Evolutionary conservation across 306 rosid genomes (phyloP).

Genomic region (Abrus precatorius): DNA sequence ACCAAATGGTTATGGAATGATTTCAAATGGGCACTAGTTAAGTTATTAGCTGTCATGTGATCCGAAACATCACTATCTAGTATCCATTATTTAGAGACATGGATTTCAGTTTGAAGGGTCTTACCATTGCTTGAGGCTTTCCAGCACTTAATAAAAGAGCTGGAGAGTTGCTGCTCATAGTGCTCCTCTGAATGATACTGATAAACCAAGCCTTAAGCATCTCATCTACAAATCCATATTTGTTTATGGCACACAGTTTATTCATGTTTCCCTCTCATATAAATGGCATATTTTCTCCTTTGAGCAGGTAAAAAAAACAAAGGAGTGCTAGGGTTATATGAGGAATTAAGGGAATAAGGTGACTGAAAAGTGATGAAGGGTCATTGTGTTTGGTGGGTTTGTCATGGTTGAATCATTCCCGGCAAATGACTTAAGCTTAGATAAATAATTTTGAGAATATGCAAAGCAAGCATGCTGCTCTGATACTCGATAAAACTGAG

Average conservation of each 20-base stretch:
- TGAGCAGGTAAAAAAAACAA: not conserved
- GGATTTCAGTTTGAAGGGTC: not conserved
- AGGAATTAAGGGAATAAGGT: constrained; percentile 6
- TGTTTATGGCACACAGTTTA: not conserved
- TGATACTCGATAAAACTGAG: not conserved
- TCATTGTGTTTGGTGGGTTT: constrained; percentile 3
- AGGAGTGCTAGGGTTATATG: not conserved
- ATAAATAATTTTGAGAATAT: constrained; percentile 13
- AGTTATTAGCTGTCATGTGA: not conserved
- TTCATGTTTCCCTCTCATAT: not conserved
- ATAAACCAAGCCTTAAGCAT: too few relatives aligned
- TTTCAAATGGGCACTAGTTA: not conserved
- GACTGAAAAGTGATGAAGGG: constrained; percentile 29
- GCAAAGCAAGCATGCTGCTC: not conserved
- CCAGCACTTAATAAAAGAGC: not conserved
- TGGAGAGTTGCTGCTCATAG: too few relatives aligned
- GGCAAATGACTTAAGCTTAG: not conserved
- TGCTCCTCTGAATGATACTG: too few relatives aligned
- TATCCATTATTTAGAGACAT: not conserved
- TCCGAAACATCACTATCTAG: not conserved
- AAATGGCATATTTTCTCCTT: not conserved
- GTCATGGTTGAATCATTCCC: not conserved
- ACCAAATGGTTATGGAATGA: not conserved
- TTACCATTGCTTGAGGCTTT: not conserved
- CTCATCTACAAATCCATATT: not conserved